phyloP scores from a whole-genome alignment of 192 early-diverging fungal genomes.

The Irineochytrium annulatum region DNA sequence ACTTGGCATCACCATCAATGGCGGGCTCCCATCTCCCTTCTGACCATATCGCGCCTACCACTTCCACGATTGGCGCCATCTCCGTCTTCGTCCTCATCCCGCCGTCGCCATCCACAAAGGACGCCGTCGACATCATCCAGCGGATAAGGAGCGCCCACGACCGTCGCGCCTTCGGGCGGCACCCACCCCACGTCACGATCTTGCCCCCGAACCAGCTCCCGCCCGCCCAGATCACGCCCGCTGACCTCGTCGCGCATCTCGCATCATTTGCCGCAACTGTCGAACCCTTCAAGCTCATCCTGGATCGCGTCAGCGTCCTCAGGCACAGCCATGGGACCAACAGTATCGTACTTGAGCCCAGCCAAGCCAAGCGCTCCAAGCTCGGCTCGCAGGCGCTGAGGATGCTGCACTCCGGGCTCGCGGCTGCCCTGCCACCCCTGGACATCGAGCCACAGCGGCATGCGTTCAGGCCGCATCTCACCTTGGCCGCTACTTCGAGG shows the following conservation, averaged over 20 bases:
- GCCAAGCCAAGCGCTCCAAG: too few species aligned
- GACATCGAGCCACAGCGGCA: background rate
- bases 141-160: too few species aligned
- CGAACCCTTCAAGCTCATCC: slow-evolving; percentile 4
- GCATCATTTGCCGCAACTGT: too few species aligned
- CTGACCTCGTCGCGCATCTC: background rate
- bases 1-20: too few species aligned
- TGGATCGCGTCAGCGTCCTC: slow-evolving; percentile 12
- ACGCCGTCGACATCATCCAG: too few species aligned
- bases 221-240: background rate
- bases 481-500: slow-evolving; percentile 5
- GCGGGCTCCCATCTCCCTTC: too few species aligned
- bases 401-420: background rate
- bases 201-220: slow-evolving; percentile 1
- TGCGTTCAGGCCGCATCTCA: slow-evolving; percentile 13
- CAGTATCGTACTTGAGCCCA: slow-evolving; percentile 12
- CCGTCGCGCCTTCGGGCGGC: too few species aligned
- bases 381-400: background rate
- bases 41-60: too few species aligned
- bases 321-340: background rate
- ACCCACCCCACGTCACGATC: slow-evolving; percentile 16
- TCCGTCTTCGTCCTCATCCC: too few species aligned
- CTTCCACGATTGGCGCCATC: too few species aligned
- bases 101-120: too few species aligned
- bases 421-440: background rate